Evolutionary conservation across 805 yeast genomes (phyloP), one percentile per base, ranked within the genome.

Genomic region (Suhomyces sp.): DNA sequence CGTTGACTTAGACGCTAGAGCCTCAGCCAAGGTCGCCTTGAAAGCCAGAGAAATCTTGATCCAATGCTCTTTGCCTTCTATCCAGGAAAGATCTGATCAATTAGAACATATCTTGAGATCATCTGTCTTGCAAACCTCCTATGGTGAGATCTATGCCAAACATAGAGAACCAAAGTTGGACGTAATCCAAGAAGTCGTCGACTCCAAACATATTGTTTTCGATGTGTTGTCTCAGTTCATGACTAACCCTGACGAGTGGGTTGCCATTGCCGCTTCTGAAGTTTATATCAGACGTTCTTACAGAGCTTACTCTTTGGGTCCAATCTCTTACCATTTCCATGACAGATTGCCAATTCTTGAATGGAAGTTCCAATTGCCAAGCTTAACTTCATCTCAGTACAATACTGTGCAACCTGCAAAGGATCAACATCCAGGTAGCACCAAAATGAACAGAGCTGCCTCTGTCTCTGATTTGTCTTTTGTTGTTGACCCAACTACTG

Each of bases 211-310:
- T 74, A 89, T 93, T 53, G 97, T 94, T 17, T 94, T 93, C 68
- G 99, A 94, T 67, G 98, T 96, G 37, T 81, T 94, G 68, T 81
- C 96, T 44, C 97, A 90, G 73, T 94, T 94, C 74, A 83, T 94
- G 73, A 83, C 81, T 50, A 87, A 89, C 60, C 64, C 80, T 10
- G 97, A 96, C 64, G 88, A 87, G 46, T 89, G 89, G 79, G 93
- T 94, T 54, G 87, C 93, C 3, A 82, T 93, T 58, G 98, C 99
- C 35, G 98, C 99, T 35, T 90, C 96, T 44, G 97, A 94, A 73
- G 96, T 94, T 53, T 94, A 94, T 71, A 86, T 92, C 54, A 87
- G 98, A 70, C 87, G 99, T 70, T 96, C 98, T 44, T 94, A 92
- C 78, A 85, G 98, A 65, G 98, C 98, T 37, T 94, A 96, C 75